Evolutionary conservation across 768 basidiomycete genomes (phyloP).

Genomic region (Leccinum variicolor): DNA sequence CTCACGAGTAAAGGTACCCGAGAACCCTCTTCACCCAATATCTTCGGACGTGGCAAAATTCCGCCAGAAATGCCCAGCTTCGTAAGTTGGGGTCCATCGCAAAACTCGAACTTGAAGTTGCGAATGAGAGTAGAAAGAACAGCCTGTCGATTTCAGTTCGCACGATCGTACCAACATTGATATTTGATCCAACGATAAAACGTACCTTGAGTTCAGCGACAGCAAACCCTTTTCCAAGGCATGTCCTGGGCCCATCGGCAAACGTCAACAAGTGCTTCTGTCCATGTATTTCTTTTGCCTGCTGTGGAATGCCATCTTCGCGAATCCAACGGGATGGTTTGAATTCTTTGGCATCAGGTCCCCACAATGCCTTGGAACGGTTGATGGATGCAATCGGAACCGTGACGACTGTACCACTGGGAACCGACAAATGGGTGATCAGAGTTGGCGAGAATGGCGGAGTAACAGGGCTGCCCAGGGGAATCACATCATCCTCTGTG

Average conservation of each 20-base stretch:
- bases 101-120: conserved; percentile 33
- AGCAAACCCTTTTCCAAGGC: conserved; percentile 28
- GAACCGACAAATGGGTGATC: conserved; percentile 39
- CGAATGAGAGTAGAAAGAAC: conserved; percentile 30
- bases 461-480: conserved; percentile 45
- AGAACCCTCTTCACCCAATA: conserved; percentile 17
- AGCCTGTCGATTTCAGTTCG: background rate
- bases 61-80: conserved; percentile 21
- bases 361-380: conserved; percentile 54
- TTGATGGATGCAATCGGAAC: conserved; percentile 48
- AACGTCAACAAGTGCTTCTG: conserved; percentile 29
- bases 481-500: conserved; percentile 53
- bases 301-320: conserved; percentile 22
- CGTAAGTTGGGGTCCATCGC: conserved; percentile 36
- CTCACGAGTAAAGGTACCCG: conserved; percentile 9
- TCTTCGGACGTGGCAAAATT: conserved; percentile 36
- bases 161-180: background rate
- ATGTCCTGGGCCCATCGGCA: conserved; percentile 28
- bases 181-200: background rate
- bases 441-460: conserved; percentile 34
- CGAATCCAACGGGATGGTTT: conserved; percentile 61
- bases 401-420: conserved; percentile 45
- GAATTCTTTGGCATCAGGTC: conserved; percentile 54
- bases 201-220: conserved; percentile 26
- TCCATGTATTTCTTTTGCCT: conserved; percentile 34